phyloP scores from a whole-genome alignment of 306 rosid genomes.

The Lathyrus aphaca region DNA sequence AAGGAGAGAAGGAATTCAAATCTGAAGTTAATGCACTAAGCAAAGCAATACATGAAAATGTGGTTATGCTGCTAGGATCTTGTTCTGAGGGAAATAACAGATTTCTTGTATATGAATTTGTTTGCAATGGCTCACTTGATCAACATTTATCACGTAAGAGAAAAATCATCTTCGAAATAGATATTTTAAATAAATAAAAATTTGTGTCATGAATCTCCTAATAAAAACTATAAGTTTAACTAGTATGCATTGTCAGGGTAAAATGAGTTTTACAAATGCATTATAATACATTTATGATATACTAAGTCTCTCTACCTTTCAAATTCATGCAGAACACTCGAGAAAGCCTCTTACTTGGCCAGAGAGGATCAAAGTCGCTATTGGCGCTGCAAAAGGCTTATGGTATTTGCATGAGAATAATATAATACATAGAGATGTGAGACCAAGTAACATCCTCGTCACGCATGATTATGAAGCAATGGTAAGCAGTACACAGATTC shows the following conservation, averaged over 20 bases:
- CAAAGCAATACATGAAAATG: constrained; percentile 76
- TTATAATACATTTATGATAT: not conserved
- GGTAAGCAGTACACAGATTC: constrained; percentile 47
- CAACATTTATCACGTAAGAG: constrained; percentile 70
- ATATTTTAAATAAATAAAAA: not conserved
- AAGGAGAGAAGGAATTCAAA: constrained; percentile 79
- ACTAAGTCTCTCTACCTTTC: constrained; percentile 6
- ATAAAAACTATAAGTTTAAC: constrained; percentile 1
- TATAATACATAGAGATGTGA: constrained; percentile 78
- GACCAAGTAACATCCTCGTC: constrained; percentile 81
- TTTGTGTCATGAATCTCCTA: not conserved
- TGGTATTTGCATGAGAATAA: constrained; percentile 63
- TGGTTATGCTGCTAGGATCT: constrained; percentile 73
- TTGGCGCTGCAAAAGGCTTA: constrained; percentile 72
- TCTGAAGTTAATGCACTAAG: constrained; percentile 68
- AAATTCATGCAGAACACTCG: constrained; percentile 52
- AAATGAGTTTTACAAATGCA: not conserved
- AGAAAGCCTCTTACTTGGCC: constrained; percentile 62
- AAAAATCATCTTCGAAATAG: constrained; percentile 10
- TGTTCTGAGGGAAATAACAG: constrained; percentile 71
- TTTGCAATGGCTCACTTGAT: constrained; percentile 78
- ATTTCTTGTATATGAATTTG: constrained; percentile 79
- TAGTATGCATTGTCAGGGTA: not conserved
- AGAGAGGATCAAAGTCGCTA: constrained; percentile 69
- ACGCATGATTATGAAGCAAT: constrained; percentile 70